Evolutionary conservation across 169 alveolate genomes (phyloP).

Genomic region (Plasmodium adleri): DNA sequence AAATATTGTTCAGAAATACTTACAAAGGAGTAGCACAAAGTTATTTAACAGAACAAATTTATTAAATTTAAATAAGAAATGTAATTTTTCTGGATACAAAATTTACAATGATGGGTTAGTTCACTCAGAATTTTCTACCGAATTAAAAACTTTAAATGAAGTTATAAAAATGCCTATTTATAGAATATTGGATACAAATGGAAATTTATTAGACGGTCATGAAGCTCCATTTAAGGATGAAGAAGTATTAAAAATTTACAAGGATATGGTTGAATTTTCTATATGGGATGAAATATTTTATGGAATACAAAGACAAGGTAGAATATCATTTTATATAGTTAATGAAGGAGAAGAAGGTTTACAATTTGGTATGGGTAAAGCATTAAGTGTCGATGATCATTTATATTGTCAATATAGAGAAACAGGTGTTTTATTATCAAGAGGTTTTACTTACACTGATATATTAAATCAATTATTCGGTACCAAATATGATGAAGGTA

Average conservation of each 20-base stretch:
- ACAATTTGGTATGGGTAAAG: slow-evolving; percentile 94
- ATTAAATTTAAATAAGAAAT: slow-evolving; percentile 16
- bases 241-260: slow-evolving; percentile 79
- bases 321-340: slow-evolving; percentile 96
- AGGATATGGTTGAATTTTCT: slow-evolving; percentile 81
- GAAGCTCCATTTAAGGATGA: slow-evolving; percentile 80
- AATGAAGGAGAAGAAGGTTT: slow-evolving; percentile 96
- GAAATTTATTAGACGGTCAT: slow-evolving; percentile 81
- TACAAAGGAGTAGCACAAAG: slow-evolving; percentile 1
- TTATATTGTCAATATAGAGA: slow-evolving; percentile 95
- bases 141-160: slow-evolving; percentile 81
- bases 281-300: slow-evolving; percentile 89
- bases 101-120: slow-evolving; percentile 78
- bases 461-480: slow-evolving; percentile 85
- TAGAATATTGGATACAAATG: slow-evolving; percentile 84
- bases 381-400: slow-evolving; percentile 90
- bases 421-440: slow-evolving; percentile 92
- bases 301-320: slow-evolving; percentile 91
- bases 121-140: slow-evolving; percentile 84
- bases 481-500: slow-evolving; percentile 92
- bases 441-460: slow-evolving; percentile 92
- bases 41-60: slow-evolving; percentile 9
- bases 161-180: slow-evolving; percentile 83
- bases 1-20: slow-evolving; percentile 23
- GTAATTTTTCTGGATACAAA: slow-evolving; percentile 44